phyloP scores from a whole-genome alignment of 2,329 filamentous ascomycete species.

The Nemania sp. region DNA sequence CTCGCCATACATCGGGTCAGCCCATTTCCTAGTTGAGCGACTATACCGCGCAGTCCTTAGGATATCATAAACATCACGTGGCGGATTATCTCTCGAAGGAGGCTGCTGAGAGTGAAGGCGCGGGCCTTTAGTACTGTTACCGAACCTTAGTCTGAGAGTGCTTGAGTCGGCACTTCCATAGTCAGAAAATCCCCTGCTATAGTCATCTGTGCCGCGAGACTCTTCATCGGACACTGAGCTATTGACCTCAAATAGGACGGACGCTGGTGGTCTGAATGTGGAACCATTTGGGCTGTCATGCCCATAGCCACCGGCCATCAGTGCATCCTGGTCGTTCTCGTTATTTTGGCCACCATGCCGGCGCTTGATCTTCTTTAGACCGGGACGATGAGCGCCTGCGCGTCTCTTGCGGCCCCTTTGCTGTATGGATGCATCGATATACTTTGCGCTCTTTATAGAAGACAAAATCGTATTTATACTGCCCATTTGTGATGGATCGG shows the following conservation, averaged over 20 bases:
- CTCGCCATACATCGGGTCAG: slow-evolving; percentile 31
- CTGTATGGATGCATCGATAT: slow-evolving; percentile 26
- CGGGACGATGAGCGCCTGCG: neutral
- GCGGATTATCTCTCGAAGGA: slow-evolving; percentile 30
- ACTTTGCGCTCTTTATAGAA: slow-evolving; percentile 25
- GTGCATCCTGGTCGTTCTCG: neutral
- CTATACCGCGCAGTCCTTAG: slow-evolving; percentile 22
- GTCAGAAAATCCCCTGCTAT: slow-evolving; percentile 13
- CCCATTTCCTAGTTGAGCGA: slow-evolving; percentile 24
- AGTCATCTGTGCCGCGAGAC: slow-evolving; percentile 14
- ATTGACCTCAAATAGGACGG: slow-evolving; percentile 19
- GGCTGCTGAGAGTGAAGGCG: slow-evolving; percentile 29
- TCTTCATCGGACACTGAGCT: slow-evolving; percentile 25
- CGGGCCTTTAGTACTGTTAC: slow-evolving; percentile 5
- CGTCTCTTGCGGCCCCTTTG: slow-evolving; percentile 11
- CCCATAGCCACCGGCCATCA: neutral
- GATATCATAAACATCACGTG: slow-evolving; percentile 32
- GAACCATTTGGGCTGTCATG: neutral
- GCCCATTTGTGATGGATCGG: slow-evolving; percentile 7
- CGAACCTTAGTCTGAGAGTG: slow-evolving; percentile 1
- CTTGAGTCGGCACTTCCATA: slow-evolving; percentile 4
- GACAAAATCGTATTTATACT: slow-evolving; percentile 30
- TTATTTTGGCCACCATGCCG: neutral
- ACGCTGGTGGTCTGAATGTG: neutral
- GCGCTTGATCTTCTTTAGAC: neutral